Conservation (phyloP, 164 flowering plant genomes). For the Aristolochia fimbriata region DNA sequence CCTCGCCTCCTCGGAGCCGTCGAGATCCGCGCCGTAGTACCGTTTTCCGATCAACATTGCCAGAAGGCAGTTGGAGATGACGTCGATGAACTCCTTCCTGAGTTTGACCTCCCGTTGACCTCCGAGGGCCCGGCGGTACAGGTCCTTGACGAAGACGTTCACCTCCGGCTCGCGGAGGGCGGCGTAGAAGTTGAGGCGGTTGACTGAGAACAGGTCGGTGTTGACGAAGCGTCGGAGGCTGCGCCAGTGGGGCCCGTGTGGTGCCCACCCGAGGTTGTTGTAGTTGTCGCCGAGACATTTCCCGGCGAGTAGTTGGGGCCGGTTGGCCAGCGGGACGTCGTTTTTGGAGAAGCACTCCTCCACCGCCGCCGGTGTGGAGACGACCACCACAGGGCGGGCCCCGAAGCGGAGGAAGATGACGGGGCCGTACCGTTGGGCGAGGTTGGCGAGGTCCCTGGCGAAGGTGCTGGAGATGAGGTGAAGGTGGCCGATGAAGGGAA, state of each 20-base stretch:
- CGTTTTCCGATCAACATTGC: constrained; percentile 18
- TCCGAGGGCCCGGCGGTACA: not conserved
- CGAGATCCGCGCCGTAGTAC: constrained; percentile 12
- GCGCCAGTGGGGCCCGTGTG: constrained; percentile 37
- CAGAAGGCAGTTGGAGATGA: constrained; percentile 15
- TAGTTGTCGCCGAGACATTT: constrained; percentile 18
- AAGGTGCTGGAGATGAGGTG: constrained; percentile 22
- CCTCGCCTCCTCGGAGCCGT: constrained; percentile 13
- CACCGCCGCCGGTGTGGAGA: constrained; percentile 22
- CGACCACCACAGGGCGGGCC: constrained; percentile 20
- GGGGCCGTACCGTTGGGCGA: constrained; percentile 21
- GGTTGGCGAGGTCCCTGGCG: constrained; percentile 10
- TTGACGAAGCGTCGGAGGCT: constrained; percentile 22
- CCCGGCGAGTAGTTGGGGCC: constrained; percentile 20
- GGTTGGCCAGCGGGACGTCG: constrained; percentile 28
- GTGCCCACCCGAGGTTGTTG: constrained; percentile 13
- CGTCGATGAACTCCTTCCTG: constrained; percentile 6
- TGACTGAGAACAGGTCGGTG: constrained; percentile 16
- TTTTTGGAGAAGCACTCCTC: constrained; percentile 30
- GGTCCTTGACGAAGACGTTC: constrained; percentile 3
- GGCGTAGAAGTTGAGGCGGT: constrained; percentile 9
- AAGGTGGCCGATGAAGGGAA: constrained; percentile 33
- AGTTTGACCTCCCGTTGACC: constrained; percentile 1
- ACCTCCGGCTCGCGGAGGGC: constrained; percentile 18
- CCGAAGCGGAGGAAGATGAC: constrained; percentile 24